These are phyloP conservation scores for Akanthomyces lecanii DNA, from an alignment of 2,329 filamentous ascomycete genomes.

Conservation along the genomic window DNA sequence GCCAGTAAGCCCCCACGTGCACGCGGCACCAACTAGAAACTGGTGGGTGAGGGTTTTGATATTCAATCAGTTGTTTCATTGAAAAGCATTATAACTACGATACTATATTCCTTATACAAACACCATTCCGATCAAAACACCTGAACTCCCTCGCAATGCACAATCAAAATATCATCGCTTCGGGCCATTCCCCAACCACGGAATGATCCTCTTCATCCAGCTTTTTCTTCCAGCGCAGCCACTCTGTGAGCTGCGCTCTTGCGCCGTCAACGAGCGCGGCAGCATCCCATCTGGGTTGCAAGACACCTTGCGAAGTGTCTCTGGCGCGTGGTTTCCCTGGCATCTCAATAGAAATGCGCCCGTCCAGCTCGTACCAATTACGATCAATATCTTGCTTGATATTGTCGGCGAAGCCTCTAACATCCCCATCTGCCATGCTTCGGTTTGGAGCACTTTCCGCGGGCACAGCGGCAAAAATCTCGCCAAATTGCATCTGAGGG, in stretches of 20 bases:
- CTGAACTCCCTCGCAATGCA: slow-evolving; percentile 1
- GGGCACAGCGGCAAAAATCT: slow-evolving; percentile 14
- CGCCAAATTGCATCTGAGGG: slow-evolving; percentile 1
- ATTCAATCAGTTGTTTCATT: background rate
- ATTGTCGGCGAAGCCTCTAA: slow-evolving; percentile 38
- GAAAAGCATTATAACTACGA: background rate
- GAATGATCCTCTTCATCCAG: background rate
- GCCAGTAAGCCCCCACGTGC: background rate
- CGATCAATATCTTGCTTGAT: slow-evolving; percentile 42
- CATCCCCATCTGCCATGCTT: slow-evolving; percentile 25
- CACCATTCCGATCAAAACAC: too few species aligned
- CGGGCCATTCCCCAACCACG: background rate
- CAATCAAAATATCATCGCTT: slow-evolving; percentile 1
- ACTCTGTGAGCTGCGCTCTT: slow-evolving; percentile 28
- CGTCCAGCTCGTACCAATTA: slow-evolving; percentile 38
- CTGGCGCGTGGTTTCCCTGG: slow-evolving; percentile 30
- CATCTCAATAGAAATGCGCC: slow-evolving; percentile 35
- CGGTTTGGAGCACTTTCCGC: slow-evolving; percentile 14
- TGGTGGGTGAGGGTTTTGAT: background rate
- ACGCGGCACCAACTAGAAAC: background rate
- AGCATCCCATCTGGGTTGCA: slow-evolving; percentile 29
- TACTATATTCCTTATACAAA: background rate
- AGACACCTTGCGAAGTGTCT: slow-evolving; percentile 30
- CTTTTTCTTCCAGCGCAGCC: slow-evolving; percentile 31
- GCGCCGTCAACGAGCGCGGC: slow-evolving; percentile 30